Base-by-base conservation (phyloP, 1,284 basidiomycete genomes). In the Microstroma glucosiphilum region DNA sequence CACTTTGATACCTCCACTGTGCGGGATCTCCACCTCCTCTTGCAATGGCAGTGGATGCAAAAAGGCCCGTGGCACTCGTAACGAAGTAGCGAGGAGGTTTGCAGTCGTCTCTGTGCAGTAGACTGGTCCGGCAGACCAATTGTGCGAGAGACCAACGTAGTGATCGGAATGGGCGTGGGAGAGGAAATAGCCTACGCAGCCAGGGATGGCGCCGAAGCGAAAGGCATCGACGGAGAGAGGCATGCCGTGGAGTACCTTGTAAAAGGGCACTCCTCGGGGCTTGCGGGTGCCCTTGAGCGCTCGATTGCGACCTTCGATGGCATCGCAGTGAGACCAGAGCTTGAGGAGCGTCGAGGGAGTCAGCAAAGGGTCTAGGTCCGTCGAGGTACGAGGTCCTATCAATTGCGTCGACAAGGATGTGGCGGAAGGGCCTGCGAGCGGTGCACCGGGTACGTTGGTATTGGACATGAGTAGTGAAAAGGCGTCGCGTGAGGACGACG, bases 161-260 rank as follows among this genome's bases (percentile, higher is more conserved):
- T 76, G 73, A 30, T 77, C 90, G 88, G 69, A 67, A 60, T 79
- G 77, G 43, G 76, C 77, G 53, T 79, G 76, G 11, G 74, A 91
- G 66, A 96, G 81, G 70, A 94, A 91, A 79, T 96, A 94, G 0
- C 91, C 91, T 2, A 84, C 89, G 12, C 96, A 86, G 11, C 86
- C 86, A 7, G 91, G 90, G 60, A 96, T 91, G n/a, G 83, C 82
- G 1, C 92, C 92, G 78, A 94, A 97, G 56, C 89, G 86, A 79
- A 97, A 97, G 0, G 92, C 92, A 74, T 97, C 94, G 0, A 96
- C 92, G 6, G 92, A 89, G 54, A 97, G 90, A 0, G 93, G 92
- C 92, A 97, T 96, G 1, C 96, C 94, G 68, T 91, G 89, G 67
- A 98, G 81, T n/a, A 84, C 80, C 78, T 83, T 79, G 68, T 77